Conservation (phyloP, 2,329 filamentous ascomycete species). For the Pseudopithomyces maydicus region DNA sequence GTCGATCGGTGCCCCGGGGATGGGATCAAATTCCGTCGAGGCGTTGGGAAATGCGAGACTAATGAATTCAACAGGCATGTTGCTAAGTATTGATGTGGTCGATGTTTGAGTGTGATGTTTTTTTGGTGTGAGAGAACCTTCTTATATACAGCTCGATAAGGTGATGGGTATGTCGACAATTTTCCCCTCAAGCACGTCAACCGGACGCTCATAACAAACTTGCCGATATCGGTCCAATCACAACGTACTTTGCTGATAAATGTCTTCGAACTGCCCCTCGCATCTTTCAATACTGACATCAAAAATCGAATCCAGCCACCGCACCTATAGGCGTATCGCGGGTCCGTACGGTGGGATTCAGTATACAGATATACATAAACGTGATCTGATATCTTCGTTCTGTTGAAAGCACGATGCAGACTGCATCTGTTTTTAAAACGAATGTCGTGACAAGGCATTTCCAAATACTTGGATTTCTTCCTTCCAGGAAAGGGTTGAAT, state of each 20-base stretch:
- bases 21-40: conserved; percentile 61
- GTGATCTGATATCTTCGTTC: no score
- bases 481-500: no score
- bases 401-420: no score
- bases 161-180: neutral
- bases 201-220: neutral
- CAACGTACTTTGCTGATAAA: neutral
- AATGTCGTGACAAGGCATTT: no score
- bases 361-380: no score
- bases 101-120: neutral
- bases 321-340: no score
- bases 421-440: no score
- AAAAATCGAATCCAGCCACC: neutral
- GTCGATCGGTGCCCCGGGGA: conserved; percentile 59
- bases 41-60: conserved; percentile 62
- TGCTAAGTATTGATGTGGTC: neutral
- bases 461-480: no score
- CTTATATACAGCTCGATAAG: neutral
- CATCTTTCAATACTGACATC: neutral
- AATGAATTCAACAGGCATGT: conserved; percentile 58
- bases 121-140: neutral
- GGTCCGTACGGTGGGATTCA: no score
- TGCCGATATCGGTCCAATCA: conserved; percentile 3
- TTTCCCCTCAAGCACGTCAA: neutral
- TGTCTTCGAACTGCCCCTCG: neutral